Conservation (phyloP, 2,329 filamentous ascomycete species). For the Phoma herbarum region DNA sequence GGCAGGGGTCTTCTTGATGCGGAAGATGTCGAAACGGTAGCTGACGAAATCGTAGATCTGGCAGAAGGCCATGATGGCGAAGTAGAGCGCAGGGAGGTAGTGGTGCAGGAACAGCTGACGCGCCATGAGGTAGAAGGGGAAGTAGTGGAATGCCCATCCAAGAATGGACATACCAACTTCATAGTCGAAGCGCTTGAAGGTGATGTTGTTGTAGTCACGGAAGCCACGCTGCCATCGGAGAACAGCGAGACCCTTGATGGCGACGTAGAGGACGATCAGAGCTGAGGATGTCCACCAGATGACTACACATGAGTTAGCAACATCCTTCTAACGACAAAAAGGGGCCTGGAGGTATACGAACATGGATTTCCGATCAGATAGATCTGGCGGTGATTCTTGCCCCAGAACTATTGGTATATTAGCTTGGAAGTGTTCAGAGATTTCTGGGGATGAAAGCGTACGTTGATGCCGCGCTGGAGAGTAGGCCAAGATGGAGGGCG, state of each 20-base stretch:
- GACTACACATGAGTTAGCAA: background rate
- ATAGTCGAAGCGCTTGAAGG: conserved; percentile 97
- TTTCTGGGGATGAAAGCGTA: background rate
- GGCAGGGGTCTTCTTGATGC: conserved; percentile 73
- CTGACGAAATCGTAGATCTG: conserved; percentile 89
- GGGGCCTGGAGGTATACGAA: too few relatives aligned
- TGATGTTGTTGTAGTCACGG: conserved; percentile 81
- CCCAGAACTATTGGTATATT: too few relatives aligned
- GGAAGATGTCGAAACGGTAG: conserved; percentile 73
- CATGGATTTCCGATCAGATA: too few relatives aligned
- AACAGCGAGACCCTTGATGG: conserved; percentile 87
- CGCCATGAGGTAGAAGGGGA: conserved; percentile 98
- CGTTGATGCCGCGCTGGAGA: conserved; percentile 90
- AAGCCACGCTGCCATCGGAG: conserved; percentile 95
- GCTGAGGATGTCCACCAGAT: conserved; percentile 92
- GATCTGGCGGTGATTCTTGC: too few relatives aligned
- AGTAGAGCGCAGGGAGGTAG: conserved; percentile 97
- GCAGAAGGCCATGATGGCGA: conserved; percentile 87
- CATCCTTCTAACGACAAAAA: too few relatives aligned
- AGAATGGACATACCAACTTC: conserved; percentile 90
- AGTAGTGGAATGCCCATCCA: conserved; percentile 97
- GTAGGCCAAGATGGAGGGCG: conserved; percentile 93
- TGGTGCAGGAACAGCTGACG: conserved; percentile 98
- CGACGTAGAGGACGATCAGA: conserved; percentile 76
- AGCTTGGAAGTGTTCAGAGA: background rate